Percentiles rank a stretch among this genome's conserved stretches.
These are phyloP conservation scores for Pythium aristosporum DNA, from an alignment of 352 stramenopile genomes.

Conservation along the genomic window DNA sequence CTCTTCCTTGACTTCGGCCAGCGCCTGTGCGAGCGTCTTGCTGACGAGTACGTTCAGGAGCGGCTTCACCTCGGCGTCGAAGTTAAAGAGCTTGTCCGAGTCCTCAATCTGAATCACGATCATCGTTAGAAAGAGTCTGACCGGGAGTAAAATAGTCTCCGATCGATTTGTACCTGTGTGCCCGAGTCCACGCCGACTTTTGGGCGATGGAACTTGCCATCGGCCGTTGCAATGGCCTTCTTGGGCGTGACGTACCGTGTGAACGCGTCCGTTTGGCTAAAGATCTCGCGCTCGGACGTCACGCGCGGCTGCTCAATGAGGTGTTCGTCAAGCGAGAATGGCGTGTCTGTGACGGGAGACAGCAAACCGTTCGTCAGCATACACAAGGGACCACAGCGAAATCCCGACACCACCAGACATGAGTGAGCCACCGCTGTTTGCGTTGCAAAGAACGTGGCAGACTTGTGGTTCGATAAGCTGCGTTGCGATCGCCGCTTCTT, in stretches of 20 bases:
- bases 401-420: slow-evolving; percentile 28
- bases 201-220: slow-evolving; percentile 52
- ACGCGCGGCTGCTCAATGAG: slow-evolving; percentile 56
- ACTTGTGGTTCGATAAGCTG: slow-evolving; percentile 22
- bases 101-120: slow-evolving; percentile 58
- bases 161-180: slow-evolving; percentile 45
- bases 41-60: slow-evolving; percentile 75
- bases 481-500: slow-evolving; percentile 37
- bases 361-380: not conserved
- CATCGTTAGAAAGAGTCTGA: not conserved
- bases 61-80: slow-evolving; percentile 74
- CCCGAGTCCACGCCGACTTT: slow-evolving; percentile 75
- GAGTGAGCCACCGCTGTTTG: slow-evolving; percentile 33
- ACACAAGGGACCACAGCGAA: not conserved
- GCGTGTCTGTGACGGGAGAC: slow-evolving; percentile 34
- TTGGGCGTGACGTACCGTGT: slow-evolving; percentile 32
- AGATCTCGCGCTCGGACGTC: slow-evolving; percentile 37
- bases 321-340: slow-evolving; percentile 56
- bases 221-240: slow-evolving; percentile 36
- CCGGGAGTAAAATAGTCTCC: not conserved
- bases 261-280: slow-evolving; percentile 77
- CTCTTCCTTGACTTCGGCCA: slow-evolving; percentile 77
- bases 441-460: slow-evolving; percentile 34
- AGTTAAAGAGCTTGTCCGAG: slow-evolving; percentile 74
- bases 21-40: slow-evolving; percentile 80